Conservation (phyloP, 257 asterid species). For the Solanum raphanifolium region DNA sequence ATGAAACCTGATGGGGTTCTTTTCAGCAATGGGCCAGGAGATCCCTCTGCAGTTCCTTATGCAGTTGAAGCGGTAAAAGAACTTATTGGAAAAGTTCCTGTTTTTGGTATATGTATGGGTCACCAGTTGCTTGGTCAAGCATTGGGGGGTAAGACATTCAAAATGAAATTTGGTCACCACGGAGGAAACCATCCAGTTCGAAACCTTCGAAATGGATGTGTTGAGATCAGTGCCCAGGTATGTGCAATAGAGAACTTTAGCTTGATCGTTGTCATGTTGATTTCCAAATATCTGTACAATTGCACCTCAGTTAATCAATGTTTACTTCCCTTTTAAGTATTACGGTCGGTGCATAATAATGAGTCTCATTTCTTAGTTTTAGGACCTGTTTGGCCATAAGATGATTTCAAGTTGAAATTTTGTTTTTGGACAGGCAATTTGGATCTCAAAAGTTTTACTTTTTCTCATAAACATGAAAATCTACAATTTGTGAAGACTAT, state of each 20-base stretch:
- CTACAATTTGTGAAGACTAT: neutral
- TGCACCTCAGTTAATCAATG: neutral
- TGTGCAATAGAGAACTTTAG: neutral
- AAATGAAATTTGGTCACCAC: conserved; percentile 99
- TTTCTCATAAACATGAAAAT: neutral
- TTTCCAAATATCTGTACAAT: neutral
- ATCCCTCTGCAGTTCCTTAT: conserved; percentile 97
- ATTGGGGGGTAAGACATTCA: conserved; percentile 93
- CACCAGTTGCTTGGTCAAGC: conserved; percentile 99
- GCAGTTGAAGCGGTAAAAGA: conserved; percentile 84
- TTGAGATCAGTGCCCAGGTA: conserved; percentile 98
- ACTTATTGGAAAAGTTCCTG: conserved; percentile 70
- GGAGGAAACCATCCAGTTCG: conserved; percentile 99
- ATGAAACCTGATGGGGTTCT: conserved; percentile 93
- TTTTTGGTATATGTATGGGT: conserved; percentile 98
- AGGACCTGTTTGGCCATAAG: neutral
- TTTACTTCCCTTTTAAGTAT: neutral
- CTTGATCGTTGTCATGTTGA: neutral
- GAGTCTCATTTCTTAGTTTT: neutral
- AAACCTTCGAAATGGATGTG: conserved; percentile 61
- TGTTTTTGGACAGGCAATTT: neutral
- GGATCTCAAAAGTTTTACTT: neutral
- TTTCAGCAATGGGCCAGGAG: conserved; percentile 97
- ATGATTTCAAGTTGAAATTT: neutral
- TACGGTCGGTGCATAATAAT: neutral